Evolutionary conservation across 257 asterid species (phyloP), one percentile per base, ranked within the genome.

Genomic region (Capsicum baccatum): DNA sequence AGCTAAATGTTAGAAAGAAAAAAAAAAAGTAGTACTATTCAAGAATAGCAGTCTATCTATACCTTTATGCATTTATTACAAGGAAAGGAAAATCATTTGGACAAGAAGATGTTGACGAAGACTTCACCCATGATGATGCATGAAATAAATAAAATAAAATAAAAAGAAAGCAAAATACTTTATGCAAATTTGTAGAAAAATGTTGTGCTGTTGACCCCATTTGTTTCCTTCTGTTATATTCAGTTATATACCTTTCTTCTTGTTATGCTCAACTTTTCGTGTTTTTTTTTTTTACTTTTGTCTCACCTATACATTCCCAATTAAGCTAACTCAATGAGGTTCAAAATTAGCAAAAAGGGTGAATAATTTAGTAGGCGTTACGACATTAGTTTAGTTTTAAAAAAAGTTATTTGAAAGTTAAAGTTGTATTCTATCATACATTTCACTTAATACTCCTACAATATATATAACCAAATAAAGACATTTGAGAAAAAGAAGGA

Each of bases 11-110:
- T n/a, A 60, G 11, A 39, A 39, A 4, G 48, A 17, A 9, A 58
- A 58, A 17, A 17, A 17, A 58, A 2, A 10, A 8, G 1, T 9
- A 0, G 6, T 67, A 13, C n/a, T 44, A 21, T 6, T 47, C 6
- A 14, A 52, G 50, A 63, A 63, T 81, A 35, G 19, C 11, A 60
- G 59, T 47, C 11, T 66, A 44, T 63, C 6, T 19, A 52, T 6
- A 63, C 63, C 78, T 81, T 64, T 81, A 62, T 81, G 64, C 84
- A 81, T 63, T 81, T 48, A 63, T 48, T 64, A 64, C 78, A 44
- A 81, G 3, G 8, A 39, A 62, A 59, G 16, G 47, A 47, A 47
- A 62, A 15, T 14, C 5, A 80, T 3, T 17, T 17, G 60, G 81
- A 50, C 42, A 74, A 21, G 19, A 21, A 50, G 19, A 69, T 69